Percentiles rank a stretch among this genome's conserved stretches.
Evolutionary conservation across 1,284 basidiomycete genomes (phyloP).

Genomic region (Ceratobasidium sp.): DNA sequence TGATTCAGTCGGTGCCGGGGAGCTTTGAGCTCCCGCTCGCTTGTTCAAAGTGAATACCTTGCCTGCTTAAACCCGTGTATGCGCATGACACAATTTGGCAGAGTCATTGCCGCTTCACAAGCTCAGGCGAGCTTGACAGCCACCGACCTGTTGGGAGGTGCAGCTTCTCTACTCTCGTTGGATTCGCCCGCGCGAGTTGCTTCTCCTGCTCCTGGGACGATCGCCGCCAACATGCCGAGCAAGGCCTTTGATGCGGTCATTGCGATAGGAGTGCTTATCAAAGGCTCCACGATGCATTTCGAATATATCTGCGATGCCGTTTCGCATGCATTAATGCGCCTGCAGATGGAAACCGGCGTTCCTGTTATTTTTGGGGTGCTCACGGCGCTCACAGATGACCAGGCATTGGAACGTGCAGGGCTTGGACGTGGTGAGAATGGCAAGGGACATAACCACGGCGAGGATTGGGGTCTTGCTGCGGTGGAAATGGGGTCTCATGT

Average conservation of each 20-base stretch:
- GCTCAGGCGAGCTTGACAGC: conserved; percentile 78
- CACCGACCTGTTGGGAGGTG: conserved; percentile 82
- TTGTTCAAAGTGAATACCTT: conserved; percentile 69
- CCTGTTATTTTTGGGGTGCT: conserved; percentile 98
- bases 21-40: conserved; percentile 94
- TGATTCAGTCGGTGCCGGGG: conserved; percentile 92
- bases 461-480: conserved; percentile 95
- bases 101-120: conserved; percentile 85
- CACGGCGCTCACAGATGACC: conserved; percentile 92
- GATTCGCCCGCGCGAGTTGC: conserved; percentile 49
- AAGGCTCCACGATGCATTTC: conserved; percentile 97
- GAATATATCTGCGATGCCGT: conserved; percentile 98
- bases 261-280: conserved; percentile 97
- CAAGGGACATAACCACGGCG: conserved; percentile 92
- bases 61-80: conserved; percentile 21
- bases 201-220: conserved; percentile 35
- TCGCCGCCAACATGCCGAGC: conserved; percentile 59
- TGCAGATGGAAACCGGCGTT: conserved; percentile 92
- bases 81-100: conserved; percentile 52
- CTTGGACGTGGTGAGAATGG: conserved; percentile 67
- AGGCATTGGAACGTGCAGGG: conserved; percentile 93
- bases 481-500: conserved; percentile 88
- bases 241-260: conserved; percentile 93
- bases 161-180: conserved; percentile 54
- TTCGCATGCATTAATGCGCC: conserved; percentile 91